phyloP scores from a whole-genome alignment of 139 green algal genomes.

The Coccomyxa sp. region DNA sequence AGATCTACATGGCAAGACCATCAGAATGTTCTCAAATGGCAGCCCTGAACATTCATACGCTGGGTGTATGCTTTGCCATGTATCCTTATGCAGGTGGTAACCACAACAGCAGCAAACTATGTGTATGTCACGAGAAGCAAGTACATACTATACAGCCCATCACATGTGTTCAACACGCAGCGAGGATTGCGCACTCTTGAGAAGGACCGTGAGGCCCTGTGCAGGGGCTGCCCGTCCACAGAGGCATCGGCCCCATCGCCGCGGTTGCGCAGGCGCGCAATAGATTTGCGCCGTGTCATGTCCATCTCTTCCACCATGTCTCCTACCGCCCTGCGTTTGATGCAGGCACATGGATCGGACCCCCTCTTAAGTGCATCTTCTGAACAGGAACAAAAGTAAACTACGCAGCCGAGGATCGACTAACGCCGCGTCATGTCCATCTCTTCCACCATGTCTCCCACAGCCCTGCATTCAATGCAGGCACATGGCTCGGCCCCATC shows the following conservation, averaged over 20 bases:
- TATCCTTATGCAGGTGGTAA: too few species aligned
- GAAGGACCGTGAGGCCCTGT: not conserved
- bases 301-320: slow-evolving; percentile 29
- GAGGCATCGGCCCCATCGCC: not conserved
- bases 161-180: too few species aligned
- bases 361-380: too few species aligned
- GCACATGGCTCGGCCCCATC: too few species aligned
- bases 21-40: not conserved
- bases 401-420: not conserved
- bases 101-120: too few species aligned
- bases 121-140: not conserved
- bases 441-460: slow-evolving; percentile 25
- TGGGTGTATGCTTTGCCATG: too few species aligned
- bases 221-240: not conserved
- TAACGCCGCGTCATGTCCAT: slow-evolving; percentile 16
- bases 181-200: not conserved
- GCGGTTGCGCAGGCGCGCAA: not conserved
- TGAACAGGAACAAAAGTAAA: too few species aligned
- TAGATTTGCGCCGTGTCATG: slow-evolving; percentile 4
- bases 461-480: not conserved
- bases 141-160: not conserved
- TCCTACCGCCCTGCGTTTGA: slow-evolving; percentile 1
- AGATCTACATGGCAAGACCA: not conserved
- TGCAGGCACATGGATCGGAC: too few species aligned
- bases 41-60: too few species aligned